Evolutionary conservation across 441 rosid genomes (phyloP).

Genomic region (Populus trichocarpa): DNA sequence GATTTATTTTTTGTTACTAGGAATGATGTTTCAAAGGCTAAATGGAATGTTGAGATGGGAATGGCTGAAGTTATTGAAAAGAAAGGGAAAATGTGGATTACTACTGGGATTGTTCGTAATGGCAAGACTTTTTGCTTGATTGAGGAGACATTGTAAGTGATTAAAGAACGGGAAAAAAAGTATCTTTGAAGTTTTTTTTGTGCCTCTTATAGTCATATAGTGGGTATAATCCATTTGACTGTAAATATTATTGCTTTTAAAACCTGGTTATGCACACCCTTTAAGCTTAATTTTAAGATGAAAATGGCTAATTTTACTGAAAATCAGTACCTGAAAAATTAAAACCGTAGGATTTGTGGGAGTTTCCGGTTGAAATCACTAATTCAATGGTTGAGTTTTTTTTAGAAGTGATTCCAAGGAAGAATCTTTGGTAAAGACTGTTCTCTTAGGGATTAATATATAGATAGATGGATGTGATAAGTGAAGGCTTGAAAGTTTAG

Average conservation of each 20-base stretch:
- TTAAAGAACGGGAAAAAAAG: neutral
- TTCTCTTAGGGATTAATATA: neutral
- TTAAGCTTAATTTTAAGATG: neutral
- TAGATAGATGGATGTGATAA: neutral
- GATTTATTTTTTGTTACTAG: conserved; percentile 23
- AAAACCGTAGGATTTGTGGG: neutral
- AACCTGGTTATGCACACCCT: neutral
- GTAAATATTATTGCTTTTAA: neutral
- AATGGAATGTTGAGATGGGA: conserved; percentile 52
- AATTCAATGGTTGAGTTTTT: neutral
- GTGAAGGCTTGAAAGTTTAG: neutral
- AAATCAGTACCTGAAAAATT: neutral
- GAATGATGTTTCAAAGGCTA: conserved; percentile 65
- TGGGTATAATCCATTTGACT: neutral
- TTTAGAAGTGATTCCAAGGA: neutral
- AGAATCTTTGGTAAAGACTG: neutral
- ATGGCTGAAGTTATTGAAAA: conserved; percentile 69
- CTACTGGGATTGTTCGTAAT: conserved; percentile 57
- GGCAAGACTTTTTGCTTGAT: conserved; percentile 56
- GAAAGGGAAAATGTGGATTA: conserved; percentile 82
- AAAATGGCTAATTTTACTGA: neutral
- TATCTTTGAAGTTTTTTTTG: neutral
- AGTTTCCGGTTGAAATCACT: neutral
- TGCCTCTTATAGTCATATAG: neutral
- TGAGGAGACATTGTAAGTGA: conserved; percentile 69